Evolutionary conservation across 441 rosid genomes (phyloP).

Genomic region (Euphorbia celastroides): DNA sequence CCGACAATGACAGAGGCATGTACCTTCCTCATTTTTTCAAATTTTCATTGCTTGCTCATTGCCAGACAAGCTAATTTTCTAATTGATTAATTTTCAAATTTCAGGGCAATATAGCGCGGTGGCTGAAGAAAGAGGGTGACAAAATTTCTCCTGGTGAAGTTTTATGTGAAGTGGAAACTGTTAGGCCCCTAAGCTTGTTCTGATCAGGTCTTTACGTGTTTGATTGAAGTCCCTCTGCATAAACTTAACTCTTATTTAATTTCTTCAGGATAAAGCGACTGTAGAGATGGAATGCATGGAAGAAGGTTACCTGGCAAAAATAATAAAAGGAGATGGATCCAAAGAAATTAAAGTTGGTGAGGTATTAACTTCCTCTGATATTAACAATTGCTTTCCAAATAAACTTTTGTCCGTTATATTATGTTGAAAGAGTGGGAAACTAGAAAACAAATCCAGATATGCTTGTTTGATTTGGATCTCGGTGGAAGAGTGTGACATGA

Average conservation of each 20-base stretch:
- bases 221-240: background rate
- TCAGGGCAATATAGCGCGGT: constrained; percentile 92
- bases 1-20: constrained; percentile 97
- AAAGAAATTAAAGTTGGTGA: constrained; percentile 93
- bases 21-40: constrained; percentile 14
- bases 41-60: constrained; percentile 7
- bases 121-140: constrained; percentile 99
- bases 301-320: constrained; percentile 95
- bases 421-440: background rate
- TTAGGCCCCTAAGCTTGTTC: constrained; percentile 28
- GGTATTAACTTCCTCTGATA: constrained; percentile 40
- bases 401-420: constrained; percentile 2
- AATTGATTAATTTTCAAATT: constrained; percentile 20
- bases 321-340: constrained; percentile 75
- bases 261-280: constrained; percentile 80
- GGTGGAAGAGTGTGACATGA: background rate
- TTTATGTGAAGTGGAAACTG: constrained; percentile 98
- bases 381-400: background rate
- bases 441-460: constrained; percentile 5
- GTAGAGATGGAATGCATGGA: constrained; percentile 99
- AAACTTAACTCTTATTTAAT: constrained; percentile 10
- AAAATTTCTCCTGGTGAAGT: constrained; percentile 91
- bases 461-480: background rate
- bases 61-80: no score
- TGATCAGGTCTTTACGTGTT: constrained; percentile 14